Base-by-base conservation (phyloP, 2,329 filamentous ascomycete genomes). In the Ceratocystis papillata region DNA sequence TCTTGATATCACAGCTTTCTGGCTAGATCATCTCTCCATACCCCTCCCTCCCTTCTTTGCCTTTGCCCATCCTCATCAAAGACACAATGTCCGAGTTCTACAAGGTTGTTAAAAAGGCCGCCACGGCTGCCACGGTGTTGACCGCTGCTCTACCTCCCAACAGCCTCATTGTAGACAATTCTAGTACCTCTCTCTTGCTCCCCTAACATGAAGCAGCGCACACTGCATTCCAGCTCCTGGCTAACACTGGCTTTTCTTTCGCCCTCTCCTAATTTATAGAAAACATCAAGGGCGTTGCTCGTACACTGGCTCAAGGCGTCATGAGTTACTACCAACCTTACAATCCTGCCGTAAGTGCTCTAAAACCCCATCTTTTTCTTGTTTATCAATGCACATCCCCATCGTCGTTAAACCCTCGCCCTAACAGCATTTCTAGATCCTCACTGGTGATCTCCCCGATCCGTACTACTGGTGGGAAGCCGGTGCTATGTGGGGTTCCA, bases 391-490 rank as follows among this genome's bases (percentile, higher is more conserved):
- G 25, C 7, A 61, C 33, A 77, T 67, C 2, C 17, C 17, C 28
- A 12, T 37, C 8, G 33, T 10, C 33, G 33, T 44, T 25, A 12
- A n/a, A 65, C 59, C 33, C 37, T 57, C 37, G 1, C 44, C 46
- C 60, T 20, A 30, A n/a, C 41, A 5, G 3, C n/a, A 59, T 50
- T 7, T 8, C 37, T 6, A 12, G 22, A 65, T 63, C 46, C 62
- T 64, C 46, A 65, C 86, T 55, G 85, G 80, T 64, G 82, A 87
- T 70, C 79, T 91, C 41, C 83, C 84, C 2, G 74, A 79, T 30
- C 87, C 87, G 28, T 86, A 87, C 72, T 90, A 84, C 76, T 87
- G 83, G 83, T 87, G 84, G 85, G 81, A 86, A 70, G 78, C 79
- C 45, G 85, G 85, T 62, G 84, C 83, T 5, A 78, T 86, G 67